phyloP scores from a whole-genome alignment of 2,329 filamentous ascomycete species.

The Didymosphaeria variabile region DNA sequence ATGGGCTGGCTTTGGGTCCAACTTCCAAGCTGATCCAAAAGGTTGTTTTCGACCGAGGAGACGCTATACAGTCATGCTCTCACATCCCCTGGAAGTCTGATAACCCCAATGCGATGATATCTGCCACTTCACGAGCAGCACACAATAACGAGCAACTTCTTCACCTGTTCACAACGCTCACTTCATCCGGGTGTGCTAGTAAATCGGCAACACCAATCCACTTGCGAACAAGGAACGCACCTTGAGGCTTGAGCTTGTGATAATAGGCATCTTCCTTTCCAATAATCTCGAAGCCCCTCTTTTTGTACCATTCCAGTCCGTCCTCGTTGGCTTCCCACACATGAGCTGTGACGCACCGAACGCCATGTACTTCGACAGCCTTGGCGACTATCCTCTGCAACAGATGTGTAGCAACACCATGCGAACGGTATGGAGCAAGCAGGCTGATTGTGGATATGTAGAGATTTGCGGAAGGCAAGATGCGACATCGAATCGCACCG shows the following conservation, averaged over 20 bases:
- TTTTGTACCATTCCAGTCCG: slow-evolving; percentile 67
- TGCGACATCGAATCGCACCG: slow-evolving; percentile 58
- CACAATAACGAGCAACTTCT: not conserved
- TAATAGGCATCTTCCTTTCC: slow-evolving; percentile 66
- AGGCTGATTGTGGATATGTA: slow-evolving; percentile 70
- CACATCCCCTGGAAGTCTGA: not conserved
- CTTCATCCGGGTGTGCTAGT: slow-evolving; percentile 20
- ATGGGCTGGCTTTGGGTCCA: not conserved
- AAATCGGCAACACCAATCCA: slow-evolving; percentile 51
- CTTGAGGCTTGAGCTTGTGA: slow-evolving; percentile 64
- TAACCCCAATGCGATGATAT: not conserved
- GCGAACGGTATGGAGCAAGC: slow-evolving; percentile 66
- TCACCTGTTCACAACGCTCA: slow-evolving; percentile 11
- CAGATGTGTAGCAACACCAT: slow-evolving; percentile 66
- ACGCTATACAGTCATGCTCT: not conserved
- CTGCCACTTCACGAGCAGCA: not conserved
- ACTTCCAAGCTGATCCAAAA: not conserved
- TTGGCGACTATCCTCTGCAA: slow-evolving; percentile 57
- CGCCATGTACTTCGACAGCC: slow-evolving; percentile 60
- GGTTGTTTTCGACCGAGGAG: not conserved
- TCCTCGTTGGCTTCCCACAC: slow-evolving; percentile 71
- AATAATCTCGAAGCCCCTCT: slow-evolving; percentile 64
- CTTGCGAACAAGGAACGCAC: slow-evolving; percentile 62
- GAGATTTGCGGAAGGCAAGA: slow-evolving; percentile 55
- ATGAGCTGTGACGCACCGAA: slow-evolving; percentile 66